Percentiles rank a stretch among this genome's conserved stretches.
These are phyloP conservation scores for Passiflora organensis DNA, from an alignment of 345 rosid genomes.

Conservation along the genomic window DNA sequence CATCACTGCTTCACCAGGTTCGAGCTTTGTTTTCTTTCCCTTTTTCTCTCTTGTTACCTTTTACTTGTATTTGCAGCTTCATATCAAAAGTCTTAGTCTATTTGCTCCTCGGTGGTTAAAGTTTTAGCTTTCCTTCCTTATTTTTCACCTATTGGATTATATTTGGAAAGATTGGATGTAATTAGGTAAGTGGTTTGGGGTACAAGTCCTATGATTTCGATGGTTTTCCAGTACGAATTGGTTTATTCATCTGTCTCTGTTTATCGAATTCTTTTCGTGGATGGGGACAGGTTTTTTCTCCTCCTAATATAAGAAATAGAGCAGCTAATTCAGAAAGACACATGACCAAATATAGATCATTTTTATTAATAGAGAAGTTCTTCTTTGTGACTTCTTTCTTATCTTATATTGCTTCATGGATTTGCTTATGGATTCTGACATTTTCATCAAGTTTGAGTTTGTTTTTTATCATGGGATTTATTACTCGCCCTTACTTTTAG, in stretches of 20 bases:
- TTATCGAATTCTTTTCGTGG: background rate
- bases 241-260: background rate
- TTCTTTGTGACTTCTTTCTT: no score
- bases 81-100: background rate
- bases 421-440: no score
- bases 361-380: no score
- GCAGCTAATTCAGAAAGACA: no score
- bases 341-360: no score
- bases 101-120: background rate
- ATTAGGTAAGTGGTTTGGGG: background rate
- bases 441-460: no score
- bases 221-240: background rate
- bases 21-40: background rate
- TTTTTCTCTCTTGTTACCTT: background rate
- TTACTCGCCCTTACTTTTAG: no score
- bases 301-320: no score
- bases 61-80: background rate
- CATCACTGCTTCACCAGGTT: slow-evolving; percentile 12
- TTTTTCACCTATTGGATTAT: background rate
- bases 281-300: background rate
- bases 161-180: background rate
- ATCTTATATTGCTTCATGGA: no score
- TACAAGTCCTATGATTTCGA: background rate
- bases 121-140: background rate
- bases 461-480: no score